Evolutionary conservation across 768 basidiomycete genomes (phyloP).

Genomic region (Kwoniella sp.): DNA sequence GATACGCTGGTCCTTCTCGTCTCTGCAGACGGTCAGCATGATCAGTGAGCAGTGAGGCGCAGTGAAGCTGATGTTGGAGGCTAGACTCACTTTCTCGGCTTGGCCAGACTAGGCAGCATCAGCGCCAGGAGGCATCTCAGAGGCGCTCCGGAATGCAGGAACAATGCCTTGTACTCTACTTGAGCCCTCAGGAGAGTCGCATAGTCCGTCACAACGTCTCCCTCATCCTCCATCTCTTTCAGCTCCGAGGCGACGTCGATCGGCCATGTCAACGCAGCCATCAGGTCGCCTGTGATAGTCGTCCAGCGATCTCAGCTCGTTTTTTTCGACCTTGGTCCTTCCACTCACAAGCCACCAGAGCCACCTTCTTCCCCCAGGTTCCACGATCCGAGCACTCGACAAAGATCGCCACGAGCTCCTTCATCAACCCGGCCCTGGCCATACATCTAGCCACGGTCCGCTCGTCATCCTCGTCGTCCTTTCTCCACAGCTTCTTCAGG

Average conservation of each 20-base stretch:
- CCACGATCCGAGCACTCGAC: slow-evolving; percentile 49
- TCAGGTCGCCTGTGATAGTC: slow-evolving; percentile 62
- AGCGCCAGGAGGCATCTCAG: slow-evolving; percentile 52
- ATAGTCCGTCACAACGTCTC: slow-evolving; percentile 78
- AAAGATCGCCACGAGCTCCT: slow-evolving; percentile 83
- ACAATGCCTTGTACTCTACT: slow-evolving; percentile 69
- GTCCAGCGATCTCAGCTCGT: background rate
- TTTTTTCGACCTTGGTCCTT: background rate
- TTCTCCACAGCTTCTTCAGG: slow-evolving; percentile 89
- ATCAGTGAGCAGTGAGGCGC: background rate
- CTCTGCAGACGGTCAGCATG: slow-evolving; percentile 43
- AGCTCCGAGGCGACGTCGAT: slow-evolving; percentile 93
- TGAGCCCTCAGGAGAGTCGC: slow-evolving; percentile 76
- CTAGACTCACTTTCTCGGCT: slow-evolving; percentile 54
- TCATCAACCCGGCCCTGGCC: slow-evolving; percentile 77
- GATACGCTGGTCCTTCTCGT: slow-evolving; percentile 78
- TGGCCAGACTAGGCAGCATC: slow-evolving; percentile 72
- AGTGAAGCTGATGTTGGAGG: background rate
- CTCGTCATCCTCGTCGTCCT: slow-evolving; percentile 95
- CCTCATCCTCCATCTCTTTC: slow-evolving; percentile 74
- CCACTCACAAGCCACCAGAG: slow-evolving; percentile 46
- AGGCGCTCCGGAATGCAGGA: slow-evolving; percentile 29
- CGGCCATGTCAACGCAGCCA: slow-evolving; percentile 98
- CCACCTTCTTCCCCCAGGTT: slow-evolving; percentile 49
- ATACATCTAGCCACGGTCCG: slow-evolving; percentile 91